Base-by-base conservation (phyloP, 768 basidiomycete species). In the Podaxis pistillaris region DNA sequence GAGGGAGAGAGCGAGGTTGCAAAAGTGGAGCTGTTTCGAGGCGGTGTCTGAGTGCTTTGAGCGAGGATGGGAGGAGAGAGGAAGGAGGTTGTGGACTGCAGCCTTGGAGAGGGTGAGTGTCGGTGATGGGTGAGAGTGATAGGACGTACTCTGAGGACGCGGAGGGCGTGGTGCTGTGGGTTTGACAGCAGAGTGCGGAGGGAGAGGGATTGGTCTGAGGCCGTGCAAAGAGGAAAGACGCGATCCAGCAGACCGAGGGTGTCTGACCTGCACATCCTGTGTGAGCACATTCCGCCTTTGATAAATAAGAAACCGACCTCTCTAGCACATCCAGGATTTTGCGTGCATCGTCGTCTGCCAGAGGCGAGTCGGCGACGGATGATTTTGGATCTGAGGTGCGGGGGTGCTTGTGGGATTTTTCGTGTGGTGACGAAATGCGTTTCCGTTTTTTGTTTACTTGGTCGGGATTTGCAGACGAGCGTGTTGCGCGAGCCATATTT, bases 211-310 rank as follows among this genome's bases (percentile, higher is more conserved):
- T 76, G 71, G 41, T 76, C 71, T 47, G 76, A 73, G 65, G 77
- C 72, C 58, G 76, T 70, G 22, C 78, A 76, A 24, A 86, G 76
- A 40, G 87, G 84, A 70, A 90, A 89, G 65, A 90, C 88, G 67
- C 91, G 88, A 79, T 93, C 91, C 9, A 94, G 85, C 4, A 94
- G 78, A 52, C 87, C 89, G 66, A 91, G 90, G 0, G 81, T 81
- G 72, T 94, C 92, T 64, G 85, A 75, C 67, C 89, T 90, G 70
- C n/a, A 22, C 12, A 49, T 38, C 37, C 36, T 52, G 40, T 49
- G 67, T 65, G 57, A 66, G 67, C 22, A 49, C 5, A 38, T 58
- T 51, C 33, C 24, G 46, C 49, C 26, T 12, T 52, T 6, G 57
- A 17, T 11, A 30, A 40, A 49, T 15, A 60, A 60, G 24, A n/a